A percentile compares a stretch with the other conserved stretches of the same genome.
phyloP scores from a whole-genome alignment of 768 basidiomycete species.

The Naganishia vishniacii region DNA sequence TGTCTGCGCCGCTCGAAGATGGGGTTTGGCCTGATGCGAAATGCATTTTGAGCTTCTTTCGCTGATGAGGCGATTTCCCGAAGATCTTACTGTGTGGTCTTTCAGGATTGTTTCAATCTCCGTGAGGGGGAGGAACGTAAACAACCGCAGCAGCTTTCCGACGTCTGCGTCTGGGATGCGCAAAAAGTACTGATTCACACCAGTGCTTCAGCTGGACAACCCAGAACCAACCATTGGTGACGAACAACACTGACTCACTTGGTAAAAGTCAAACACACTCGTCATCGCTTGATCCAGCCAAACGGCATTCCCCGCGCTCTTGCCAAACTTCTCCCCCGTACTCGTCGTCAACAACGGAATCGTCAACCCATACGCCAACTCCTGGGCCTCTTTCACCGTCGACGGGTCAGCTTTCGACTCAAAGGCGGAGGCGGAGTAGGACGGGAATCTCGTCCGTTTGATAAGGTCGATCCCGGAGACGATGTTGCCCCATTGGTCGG shows the following conservation, averaged over 20 bases:
- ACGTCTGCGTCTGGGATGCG: slow-evolving; percentile 74
- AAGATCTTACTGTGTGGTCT: slow-evolving; percentile 56
- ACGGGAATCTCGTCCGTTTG: slow-evolving; percentile 52
- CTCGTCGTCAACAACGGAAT: slow-evolving; percentile 89
- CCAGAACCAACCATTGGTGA: not conserved
- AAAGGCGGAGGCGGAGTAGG: no score
- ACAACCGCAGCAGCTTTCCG: slow-evolving; percentile 68
- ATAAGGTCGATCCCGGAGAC: slow-evolving; percentile 88
- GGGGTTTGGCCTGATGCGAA: slow-evolving; percentile 46
- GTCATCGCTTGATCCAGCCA: slow-evolving; percentile 78
- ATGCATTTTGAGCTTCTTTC: not conserved
- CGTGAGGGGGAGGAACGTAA: slow-evolving; percentile 66
- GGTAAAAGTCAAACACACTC: slow-evolving; percentile 88
- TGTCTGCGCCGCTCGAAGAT: slow-evolving; percentile 54
- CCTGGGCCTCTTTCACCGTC: slow-evolving; percentile 30
- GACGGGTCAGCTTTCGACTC: not conserved
- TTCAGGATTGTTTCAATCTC: slow-evolving; percentile 59
- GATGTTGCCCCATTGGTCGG: slow-evolving; percentile 99
- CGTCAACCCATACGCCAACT: slow-evolving; percentile 70
- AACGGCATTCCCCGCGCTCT: slow-evolving; percentile 90
- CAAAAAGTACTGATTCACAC: slow-evolving; percentile 70
- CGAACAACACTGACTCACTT: slow-evolving; percentile 56
- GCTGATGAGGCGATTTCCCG: not conserved
- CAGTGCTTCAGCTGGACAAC: no score
- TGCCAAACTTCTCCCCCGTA: slow-evolving; percentile 90